Evolutionary conservation across 2,329 filamentous ascomycete genomes (phyloP).

Genomic region (Phyllosticta paracitricarpa): DNA sequence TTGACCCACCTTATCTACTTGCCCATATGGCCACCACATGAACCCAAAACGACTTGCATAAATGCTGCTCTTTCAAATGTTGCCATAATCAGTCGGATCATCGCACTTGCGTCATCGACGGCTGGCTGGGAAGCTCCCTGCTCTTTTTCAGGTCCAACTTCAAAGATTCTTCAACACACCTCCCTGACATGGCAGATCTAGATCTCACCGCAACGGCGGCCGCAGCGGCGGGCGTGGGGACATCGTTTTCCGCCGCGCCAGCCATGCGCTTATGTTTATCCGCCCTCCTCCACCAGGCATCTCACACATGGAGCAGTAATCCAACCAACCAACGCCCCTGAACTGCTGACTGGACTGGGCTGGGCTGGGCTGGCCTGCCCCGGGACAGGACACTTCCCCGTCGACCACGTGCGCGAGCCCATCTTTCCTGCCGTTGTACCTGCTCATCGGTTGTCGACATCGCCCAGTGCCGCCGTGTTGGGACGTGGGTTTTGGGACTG

Average conservation of each 20-base stretch:
- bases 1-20: background rate
- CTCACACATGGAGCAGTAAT: background rate
- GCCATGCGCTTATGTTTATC: background rate
- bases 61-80: too few species aligned
- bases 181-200: background rate
- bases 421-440: background rate
- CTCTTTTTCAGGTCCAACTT: background rate
- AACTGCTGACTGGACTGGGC: background rate
- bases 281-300: background rate
- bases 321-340: background rate
- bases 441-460: background rate
- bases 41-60: too few species aligned
- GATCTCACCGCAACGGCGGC: background rate
- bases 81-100: background rate
- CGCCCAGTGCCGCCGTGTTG: background rate
- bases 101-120: background rate
- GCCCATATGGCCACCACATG: too few species aligned
- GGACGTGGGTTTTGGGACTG: background rate
- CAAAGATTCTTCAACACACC: background rate
- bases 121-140: background rate
- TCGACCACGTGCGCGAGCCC: background rate
- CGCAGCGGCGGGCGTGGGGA: background rate
- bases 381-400: background rate
- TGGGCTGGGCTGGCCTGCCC: background rate
- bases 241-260: background rate